Evolutionary conservation across 495 filamentous ascomycete genomes (phyloP), one percentile per base, ranked within the genome.

Genomic region (Barbatosphaeria neglecta): DNA sequence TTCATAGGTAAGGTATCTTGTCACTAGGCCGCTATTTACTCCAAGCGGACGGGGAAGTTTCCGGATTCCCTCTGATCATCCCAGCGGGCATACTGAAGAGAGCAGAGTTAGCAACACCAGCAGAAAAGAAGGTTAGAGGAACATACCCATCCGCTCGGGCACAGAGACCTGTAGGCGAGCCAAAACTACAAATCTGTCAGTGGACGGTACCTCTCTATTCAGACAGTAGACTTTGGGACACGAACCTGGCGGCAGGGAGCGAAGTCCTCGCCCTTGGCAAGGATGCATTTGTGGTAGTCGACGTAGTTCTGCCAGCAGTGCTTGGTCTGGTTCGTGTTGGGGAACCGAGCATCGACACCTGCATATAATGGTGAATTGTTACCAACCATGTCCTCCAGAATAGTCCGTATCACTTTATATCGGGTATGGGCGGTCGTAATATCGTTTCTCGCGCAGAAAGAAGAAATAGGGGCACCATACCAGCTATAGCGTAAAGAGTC

Each of bases 261-360:
- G 68, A 97, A 99, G 64, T 97, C 93, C 73, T 99, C 93, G 67
- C 93, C 93, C 80, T 97, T 97, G 66, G 90, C 90, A 64, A 84
- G 72, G 67, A 94, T 84, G 74, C 93, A 99, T 78, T 97, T 99
- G 81, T 99, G 82, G 78, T 99, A 97, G 72, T 99, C 93, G 76
- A 99, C 93, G 72, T 99, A 99, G 77, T 98, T 92, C 62, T 95
- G 90, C 90, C 90, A 95, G 85, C 87, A 96, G 67, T 81, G 78
- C 76, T 82, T 82, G 55, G 78, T 81, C 72, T 99, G 93, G 76
- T 99, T 99, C 75, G 78, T 73, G 77, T 99, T 93, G 54, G 93
- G 93, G 76, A 97, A 99, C 66, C 93, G 90, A 65, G 93, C 93
- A 66, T 97, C 93, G 73, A 93, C 94, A 74, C 92, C 92, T 95